Evolutionary conservation across 306 rosid species (phyloP), one percentile per base, ranked within the genome.

Genomic region (Oxytropis ochrocephala): DNA sequence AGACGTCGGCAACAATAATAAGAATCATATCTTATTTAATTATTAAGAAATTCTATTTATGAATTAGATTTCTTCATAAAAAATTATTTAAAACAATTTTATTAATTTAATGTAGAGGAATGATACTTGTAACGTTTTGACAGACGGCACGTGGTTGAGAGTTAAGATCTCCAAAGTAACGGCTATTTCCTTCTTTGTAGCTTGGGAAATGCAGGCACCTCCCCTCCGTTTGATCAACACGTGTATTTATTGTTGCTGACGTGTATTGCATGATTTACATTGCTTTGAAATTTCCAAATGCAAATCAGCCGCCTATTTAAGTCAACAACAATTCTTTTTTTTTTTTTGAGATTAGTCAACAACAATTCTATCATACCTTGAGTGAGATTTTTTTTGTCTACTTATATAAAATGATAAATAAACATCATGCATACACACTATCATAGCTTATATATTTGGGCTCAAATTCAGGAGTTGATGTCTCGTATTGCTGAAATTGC

Each of bases 241-340:
- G 62, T 70, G 64, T 60, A 5, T 44, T 61, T 24, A 11, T 12
- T 2, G 14, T 2, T 65, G 73, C 47, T 49, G 58, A 56, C 51
- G 58, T 68, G 79, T 52, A 50, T 1, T 41, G 59, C 54, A 24
- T n/a, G n/a, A n/a, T n/a, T n/a, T n/a, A n/a, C n/a, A n/a, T n/a
- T n/a, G n/a, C n/a, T n/a, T n/a, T n/a, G n/a, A n/a, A n/a, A n/a
- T 5, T 42, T 68, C 29, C 69, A 63, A 44, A 73, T 57, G 17
- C 38, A 6, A 21, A 12, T 11, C 6, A 33, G 3, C 10, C 21
- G 4, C 53, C 36, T 33, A n/a, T 21, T 21, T 21, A 21, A 21
- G 1, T 21, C 2, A 21, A 21, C n/a, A n/a, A n/a, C n/a, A n/a
- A n/a, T n/a, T n/a, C n/a, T n/a, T n/a, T n/a, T n/a, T n/a, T n/a